These are phyloP conservation scores for Lophium mytilinum DNA, from an alignment of 495 filamentous ascomycete genomes.

Conservation along the genomic window DNA sequence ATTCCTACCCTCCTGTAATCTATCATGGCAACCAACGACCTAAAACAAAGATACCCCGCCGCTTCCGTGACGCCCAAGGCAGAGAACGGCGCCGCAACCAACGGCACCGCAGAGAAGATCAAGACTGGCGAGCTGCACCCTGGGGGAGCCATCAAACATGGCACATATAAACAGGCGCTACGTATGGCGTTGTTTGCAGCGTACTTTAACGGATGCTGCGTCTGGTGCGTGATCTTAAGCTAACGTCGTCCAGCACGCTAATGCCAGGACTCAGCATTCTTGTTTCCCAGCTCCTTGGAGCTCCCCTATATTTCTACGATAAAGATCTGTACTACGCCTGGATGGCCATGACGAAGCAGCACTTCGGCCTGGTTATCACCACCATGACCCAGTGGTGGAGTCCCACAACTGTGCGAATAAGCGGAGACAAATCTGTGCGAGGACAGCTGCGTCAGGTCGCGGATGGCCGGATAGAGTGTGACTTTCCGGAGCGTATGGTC, in stretches of 20 bases:
- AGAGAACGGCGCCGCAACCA: background rate
- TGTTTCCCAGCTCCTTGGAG: slow-evolving; percentile 57
- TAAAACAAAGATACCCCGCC: slow-evolving; percentile 14
- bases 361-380: slow-evolving; percentile 63
- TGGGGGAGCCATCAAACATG: slow-evolving; percentile 60
- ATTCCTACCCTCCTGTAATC: background rate
- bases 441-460: slow-evolving; percentile 55
- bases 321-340: slow-evolving; percentile 65
- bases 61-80: slow-evolving; percentile 12
- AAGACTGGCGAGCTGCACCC: slow-evolving; percentile 40
- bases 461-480: slow-evolving; percentile 61
- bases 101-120: background rate
- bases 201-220: slow-evolving; percentile 54
- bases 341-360: slow-evolving; percentile 70
- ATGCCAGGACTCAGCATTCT: slow-evolving; percentile 41
- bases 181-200: slow-evolving; percentile 54
- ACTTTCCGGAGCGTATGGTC: slow-evolving; percentile 68
- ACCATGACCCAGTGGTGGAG: slow-evolving; percentile 78
- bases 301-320: slow-evolving; percentile 60
- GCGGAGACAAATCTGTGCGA: slow-evolving; percentile 64
- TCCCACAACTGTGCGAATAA: slow-evolving; percentile 66
- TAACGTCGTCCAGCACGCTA: slow-evolving; percentile 16
- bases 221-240: slow-evolving; percentile 17
- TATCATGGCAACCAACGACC: slow-evolving; percentile 11
- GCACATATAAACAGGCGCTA: slow-evolving; percentile 52